A percentile compares a stretch with the other conserved stretches of the same genome.
Conservation (phyloP, 345 rosid genomes). For the Passiflora organensis region DNA sequence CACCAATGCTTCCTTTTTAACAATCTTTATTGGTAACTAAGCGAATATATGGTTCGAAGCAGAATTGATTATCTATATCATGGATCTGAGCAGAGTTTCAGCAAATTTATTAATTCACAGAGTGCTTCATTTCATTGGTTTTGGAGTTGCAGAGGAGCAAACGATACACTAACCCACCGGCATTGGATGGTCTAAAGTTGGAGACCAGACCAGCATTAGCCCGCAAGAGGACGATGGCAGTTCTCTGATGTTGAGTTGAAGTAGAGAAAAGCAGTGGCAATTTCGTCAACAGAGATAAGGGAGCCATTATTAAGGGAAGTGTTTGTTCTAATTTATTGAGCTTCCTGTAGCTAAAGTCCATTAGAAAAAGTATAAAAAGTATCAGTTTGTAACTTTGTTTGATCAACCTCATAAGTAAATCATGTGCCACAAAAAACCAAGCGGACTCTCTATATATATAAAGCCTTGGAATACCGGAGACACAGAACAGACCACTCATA, state of each 20-base stretch:
- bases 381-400: conserved; percentile 33
- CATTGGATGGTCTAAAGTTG: too few relatives aligned
- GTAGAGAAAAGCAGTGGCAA: conserved; percentile 1
- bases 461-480: conserved; percentile 1
- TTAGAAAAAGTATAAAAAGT: conserved; percentile 10
- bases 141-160: too few relatives aligned
- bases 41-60: background rate
- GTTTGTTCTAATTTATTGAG: too few relatives aligned
- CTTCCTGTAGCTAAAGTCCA: too few relatives aligned
- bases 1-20: background rate
- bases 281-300: background rate
- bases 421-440: conserved; percentile 8
- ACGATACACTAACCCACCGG: too few relatives aligned
- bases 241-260: conserved; percentile 1
- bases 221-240: conserved; percentile 8
- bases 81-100: too few relatives aligned
- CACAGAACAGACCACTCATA: conserved; percentile 1
- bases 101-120: too few relatives aligned
- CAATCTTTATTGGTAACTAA: background rate
- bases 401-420: conserved; percentile 9
- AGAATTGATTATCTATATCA: too few relatives aligned
- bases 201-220: too few relatives aligned
- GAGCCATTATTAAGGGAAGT: too few relatives aligned
- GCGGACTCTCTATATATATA: background rate
- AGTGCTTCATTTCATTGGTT: too few relatives aligned